A percentile compares a stretch with the other conserved stretches of the same genome.
Conservation (phyloP, 2,329 filamentous ascomycete species). For the Penicillium psychrosexuale region DNA sequence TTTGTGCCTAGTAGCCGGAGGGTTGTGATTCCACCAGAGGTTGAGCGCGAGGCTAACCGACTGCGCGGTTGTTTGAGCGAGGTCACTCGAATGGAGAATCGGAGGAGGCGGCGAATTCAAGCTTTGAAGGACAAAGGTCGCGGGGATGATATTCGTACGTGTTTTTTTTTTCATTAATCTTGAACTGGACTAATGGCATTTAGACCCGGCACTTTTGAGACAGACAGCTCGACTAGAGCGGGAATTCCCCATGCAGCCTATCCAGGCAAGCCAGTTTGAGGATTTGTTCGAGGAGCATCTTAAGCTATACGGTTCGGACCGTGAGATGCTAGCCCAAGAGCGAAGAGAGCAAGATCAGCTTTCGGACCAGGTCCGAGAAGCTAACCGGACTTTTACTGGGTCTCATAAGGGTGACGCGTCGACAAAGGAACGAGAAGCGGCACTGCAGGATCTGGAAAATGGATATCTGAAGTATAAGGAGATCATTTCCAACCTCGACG, state of each 20-base stretch:
- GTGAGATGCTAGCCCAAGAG: constrained; percentile 68
- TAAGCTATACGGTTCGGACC: constrained; percentile 74
- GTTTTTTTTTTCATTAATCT: not conserved
- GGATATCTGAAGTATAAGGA: constrained; percentile 97
- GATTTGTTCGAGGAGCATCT: constrained; percentile 82
- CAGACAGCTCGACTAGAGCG: constrained; percentile 84
- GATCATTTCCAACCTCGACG: constrained; percentile 85
- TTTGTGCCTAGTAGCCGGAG: constrained; percentile 84
- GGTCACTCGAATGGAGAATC: constrained; percentile 75
- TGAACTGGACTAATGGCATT: not conserved
- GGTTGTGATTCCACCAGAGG: constrained; percentile 71
- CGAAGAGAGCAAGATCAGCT: constrained; percentile 72
- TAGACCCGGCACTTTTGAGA: constrained; percentile 70
- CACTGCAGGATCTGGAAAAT: constrained; percentile 81
- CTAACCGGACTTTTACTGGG: constrained; percentile 73
- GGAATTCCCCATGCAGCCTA: constrained; percentile 76
- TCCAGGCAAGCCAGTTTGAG: constrained; percentile 89
- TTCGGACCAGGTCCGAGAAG: constrained; percentile 65
- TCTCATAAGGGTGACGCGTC: constrained; percentile 67
- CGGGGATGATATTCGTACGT: constrained; percentile 76
- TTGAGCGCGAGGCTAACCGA: constrained; percentile 74
- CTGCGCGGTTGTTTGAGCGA: constrained; percentile 82
- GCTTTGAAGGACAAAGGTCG: constrained; percentile 73
- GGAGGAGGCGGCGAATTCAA: constrained; percentile 75
- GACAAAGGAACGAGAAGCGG: constrained; percentile 74